These are phyloP conservation scores for Macadamia integrifolia DNA, from an alignment of 164 flowering plant genomes.

Conservation along the genomic window DNA sequence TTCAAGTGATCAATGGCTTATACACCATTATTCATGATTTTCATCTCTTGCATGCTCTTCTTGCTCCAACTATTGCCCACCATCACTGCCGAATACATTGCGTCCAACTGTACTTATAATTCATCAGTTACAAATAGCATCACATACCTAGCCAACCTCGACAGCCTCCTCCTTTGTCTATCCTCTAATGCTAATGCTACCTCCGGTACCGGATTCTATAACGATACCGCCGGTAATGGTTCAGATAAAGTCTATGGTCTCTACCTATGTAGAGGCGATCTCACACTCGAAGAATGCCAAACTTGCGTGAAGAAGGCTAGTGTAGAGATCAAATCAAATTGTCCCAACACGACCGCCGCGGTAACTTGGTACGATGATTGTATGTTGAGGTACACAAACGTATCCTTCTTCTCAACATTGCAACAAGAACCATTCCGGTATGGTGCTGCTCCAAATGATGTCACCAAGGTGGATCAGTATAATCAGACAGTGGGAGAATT, in stretches of 20 bases:
- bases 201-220: slow-evolving; percentile 2
- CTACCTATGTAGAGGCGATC: slow-evolving; percentile 19
- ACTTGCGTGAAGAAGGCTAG: slow-evolving; percentile 5
- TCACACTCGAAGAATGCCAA: not conserved
- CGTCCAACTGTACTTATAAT: too few species aligned
- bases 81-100: too few species aligned
- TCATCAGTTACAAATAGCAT: slow-evolving; percentile 2
- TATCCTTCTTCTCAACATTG: slow-evolving; percentile 6
- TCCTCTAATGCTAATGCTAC: slow-evolving; percentile 10
- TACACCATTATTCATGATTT: too few species aligned
- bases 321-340: not conserved
- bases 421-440: not conserved
- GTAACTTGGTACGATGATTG: slow-evolving; percentile 13
- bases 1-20: too few species aligned
- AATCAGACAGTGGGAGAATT: not conserved
- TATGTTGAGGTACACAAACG: slow-evolving; percentile 14
- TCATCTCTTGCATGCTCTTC: too few species aligned
- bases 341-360: slow-evolving; percentile 14
- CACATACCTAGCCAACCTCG: slow-evolving; percentile 14
- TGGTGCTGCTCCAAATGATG: too few species aligned
- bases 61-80: too few species aligned
- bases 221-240: slow-evolving; percentile 4
- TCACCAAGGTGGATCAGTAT: not conserved
- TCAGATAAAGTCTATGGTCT: slow-evolving; percentile 10
- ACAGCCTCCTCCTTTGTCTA: slow-evolving; percentile 11